phyloP scores from a whole-genome alignment of 2,329 filamentous ascomycete species.

The Alternaria gansuensis region DNA sequence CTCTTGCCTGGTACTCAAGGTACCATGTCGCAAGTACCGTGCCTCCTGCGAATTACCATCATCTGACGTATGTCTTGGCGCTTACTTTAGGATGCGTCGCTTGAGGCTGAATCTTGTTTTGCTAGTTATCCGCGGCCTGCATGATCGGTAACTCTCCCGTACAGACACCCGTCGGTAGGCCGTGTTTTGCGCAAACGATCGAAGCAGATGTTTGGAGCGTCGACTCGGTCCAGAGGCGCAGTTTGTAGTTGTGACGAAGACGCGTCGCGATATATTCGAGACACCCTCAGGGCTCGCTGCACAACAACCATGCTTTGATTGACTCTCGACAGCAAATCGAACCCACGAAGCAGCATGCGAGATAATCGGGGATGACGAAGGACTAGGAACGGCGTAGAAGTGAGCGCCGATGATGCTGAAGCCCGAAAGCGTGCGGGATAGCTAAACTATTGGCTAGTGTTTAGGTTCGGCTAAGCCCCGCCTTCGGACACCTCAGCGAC shows the following conservation, averaged over 20 bases:
- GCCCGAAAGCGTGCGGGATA: neutral
- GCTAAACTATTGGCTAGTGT: too few relatives aligned
- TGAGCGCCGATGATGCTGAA: neutral
- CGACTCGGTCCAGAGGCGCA: neutral
- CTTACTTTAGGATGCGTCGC: neutral
- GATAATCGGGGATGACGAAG: too few relatives aligned
- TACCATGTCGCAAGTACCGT: conserved; percentile 7
- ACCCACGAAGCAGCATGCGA: neutral
- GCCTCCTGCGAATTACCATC: conserved; percentile 12
- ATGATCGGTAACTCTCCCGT: neutral
- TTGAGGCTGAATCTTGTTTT: conserved; percentile 12
- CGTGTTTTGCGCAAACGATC: neutral
- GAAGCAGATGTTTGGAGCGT: neutral
- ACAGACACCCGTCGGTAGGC: neutral
- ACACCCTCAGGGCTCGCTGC: neutral
- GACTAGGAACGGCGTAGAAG: neutral
- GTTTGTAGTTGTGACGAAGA: neutral
- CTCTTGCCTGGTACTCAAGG: neutral
- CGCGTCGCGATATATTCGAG: neutral
- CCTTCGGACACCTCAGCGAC: neutral
- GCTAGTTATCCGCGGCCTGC: conserved; percentile 2
- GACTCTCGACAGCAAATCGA: neutral
- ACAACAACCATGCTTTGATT: neutral
- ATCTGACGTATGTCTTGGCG: conserved; percentile 23
- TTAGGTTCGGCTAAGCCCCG: neutral